Percentiles rank a stretch among this genome's conserved stretches.
These are phyloP conservation scores for Colletotrichum liriopes DNA, from an alignment of 2,329 filamentous ascomycete genomes.

Conservation along the genomic window DNA sequence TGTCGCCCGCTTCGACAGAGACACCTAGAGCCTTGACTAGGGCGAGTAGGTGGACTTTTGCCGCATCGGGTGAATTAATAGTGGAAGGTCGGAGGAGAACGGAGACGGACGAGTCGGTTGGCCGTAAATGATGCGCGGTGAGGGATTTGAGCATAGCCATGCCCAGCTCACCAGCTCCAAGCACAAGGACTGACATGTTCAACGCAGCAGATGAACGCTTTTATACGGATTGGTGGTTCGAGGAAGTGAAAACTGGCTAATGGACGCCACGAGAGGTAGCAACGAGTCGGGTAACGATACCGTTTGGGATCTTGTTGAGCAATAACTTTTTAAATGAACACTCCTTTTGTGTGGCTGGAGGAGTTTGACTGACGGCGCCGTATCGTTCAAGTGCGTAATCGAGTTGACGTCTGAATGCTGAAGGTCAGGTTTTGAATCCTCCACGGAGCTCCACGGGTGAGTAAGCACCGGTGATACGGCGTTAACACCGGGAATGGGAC, in stretches of 20 bases:
- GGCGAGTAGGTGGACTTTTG: conserved; percentile 54
- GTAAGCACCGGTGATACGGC: conserved; percentile 15
- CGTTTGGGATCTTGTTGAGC: neutral
- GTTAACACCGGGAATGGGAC: neutral
- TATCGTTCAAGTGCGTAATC: neutral
- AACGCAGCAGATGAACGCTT: no score
- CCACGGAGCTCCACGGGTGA: neutral
- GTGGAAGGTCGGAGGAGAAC: conserved; percentile 69
- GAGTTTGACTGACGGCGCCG: neutral
- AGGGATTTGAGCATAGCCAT: conserved; percentile 69
- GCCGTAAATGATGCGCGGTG: conserved; percentile 59
- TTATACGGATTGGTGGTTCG: neutral
- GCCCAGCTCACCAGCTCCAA: conserved; percentile 79
- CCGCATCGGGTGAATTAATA: conserved; percentile 56
- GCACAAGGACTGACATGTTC: conserved; percentile 64
- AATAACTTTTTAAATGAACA: no score
- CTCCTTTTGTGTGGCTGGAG: neutral
- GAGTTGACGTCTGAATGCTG: neutral
- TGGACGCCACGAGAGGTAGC: neutral
- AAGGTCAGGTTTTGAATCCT: neutral
- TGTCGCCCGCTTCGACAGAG: conserved; percentile 61
- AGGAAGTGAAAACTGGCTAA: neutral
- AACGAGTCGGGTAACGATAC: neutral
- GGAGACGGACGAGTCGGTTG: conserved; percentile 57
- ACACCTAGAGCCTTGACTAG: conserved; percentile 57